Evolutionary conservation across 257 asterid species (phyloP), one percentile per base, ranked within the genome.

Genomic region (Striga asiatica): DNA sequence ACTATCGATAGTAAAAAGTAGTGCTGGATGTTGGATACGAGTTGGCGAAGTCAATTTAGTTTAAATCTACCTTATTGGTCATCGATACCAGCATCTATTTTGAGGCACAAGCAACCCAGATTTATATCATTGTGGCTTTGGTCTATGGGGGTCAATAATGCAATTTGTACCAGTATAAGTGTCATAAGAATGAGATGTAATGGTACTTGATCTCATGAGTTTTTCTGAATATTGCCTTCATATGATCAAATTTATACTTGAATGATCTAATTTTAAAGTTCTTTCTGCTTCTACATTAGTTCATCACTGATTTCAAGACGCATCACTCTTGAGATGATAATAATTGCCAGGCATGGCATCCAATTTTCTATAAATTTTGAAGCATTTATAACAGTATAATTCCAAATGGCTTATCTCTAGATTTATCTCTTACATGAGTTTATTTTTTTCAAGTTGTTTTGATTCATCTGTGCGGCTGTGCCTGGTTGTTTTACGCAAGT

Each of bases 301-400:
- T 32, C 28, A 35, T 35, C 23, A 19, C 66, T 56, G n/a, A n/a
- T n/a, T n/a, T n/a, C n/a, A n/a, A n/a, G n/a, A n/a, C n/a, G n/a
- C n/a, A n/a, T n/a, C n/a, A n/a, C n/a, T n/a, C n/a, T n/a, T n/a
- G n/a, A n/a, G n/a, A n/a, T n/a, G n/a, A n/a, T n/a, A n/a, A n/a
- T n/a, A n/a, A n/a, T n/a, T n/a, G n/a, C n/a, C n/a, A n/a, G n/a
- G n/a, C n/a, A n/a, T n/a, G n/a, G n/a, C 60, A 43, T 39, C 38
- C 37, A 41, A 55, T n/a, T 22, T 41, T n/a, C 50, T 66, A 39
- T 59, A 38, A 49, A 13, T 39, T 14, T 9, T 16, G 28, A 34
- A 65, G 12, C 51, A 59, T 58, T 13, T 54, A 38, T 27, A 53
- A 58, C n/a, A n/a, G n/a, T n/a, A 68, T 45, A 12, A 29, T 59